These are phyloP conservation scores for Rhizophagus clarus DNA, from an alignment of 192 early-diverging fungal genomes.

Conservation along the genomic window DNA sequence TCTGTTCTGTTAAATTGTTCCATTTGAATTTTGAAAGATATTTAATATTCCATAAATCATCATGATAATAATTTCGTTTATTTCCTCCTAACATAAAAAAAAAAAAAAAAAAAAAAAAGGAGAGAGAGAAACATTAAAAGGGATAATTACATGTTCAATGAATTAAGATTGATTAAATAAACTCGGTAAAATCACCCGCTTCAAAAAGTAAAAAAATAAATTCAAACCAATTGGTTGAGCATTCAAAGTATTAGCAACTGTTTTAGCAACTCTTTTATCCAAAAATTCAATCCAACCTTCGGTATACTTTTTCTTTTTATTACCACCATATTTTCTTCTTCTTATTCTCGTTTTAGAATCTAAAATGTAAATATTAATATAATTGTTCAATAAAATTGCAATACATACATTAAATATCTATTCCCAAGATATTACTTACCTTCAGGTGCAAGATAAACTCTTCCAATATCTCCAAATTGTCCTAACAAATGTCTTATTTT, in stretches of 20 bases:
- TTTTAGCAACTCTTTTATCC: slow-evolving; percentile 89
- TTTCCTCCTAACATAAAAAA: slow-evolving; percentile 60
- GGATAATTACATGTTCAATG: not conserved
- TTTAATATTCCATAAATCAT: slow-evolving; percentile 97
- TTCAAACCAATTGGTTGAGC: slow-evolving; percentile 71
- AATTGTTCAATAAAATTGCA: not conserved
- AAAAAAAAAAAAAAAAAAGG: no score
- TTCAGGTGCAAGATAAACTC: slow-evolving; percentile 87
- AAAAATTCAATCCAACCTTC: slow-evolving; percentile 98
- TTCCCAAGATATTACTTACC: slow-evolving; percentile 42
- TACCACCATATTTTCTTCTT: slow-evolving; percentile 85
- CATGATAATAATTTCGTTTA: slow-evolving; percentile 83
- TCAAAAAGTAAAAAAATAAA: not conserved
- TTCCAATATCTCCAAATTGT: slow-evolving; percentile 76
- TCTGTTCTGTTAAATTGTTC: slow-evolving; percentile 91
- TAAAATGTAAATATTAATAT: slow-evolving; percentile 19
- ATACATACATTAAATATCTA: not conserved
- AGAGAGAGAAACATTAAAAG: not conserved
- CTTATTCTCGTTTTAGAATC: slow-evolving; percentile 71
- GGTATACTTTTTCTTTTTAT: slow-evolving; percentile 81
- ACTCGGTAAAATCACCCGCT: no score
- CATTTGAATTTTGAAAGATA: slow-evolving; percentile 97
- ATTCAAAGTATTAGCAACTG: slow-evolving; percentile 76
- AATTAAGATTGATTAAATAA: no score
- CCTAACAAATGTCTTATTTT: slow-evolving; percentile 78